Conservation (phyloP, 2,329 filamentous ascomycete species). For the Calonectria pseudoreteaudii region DNA sequence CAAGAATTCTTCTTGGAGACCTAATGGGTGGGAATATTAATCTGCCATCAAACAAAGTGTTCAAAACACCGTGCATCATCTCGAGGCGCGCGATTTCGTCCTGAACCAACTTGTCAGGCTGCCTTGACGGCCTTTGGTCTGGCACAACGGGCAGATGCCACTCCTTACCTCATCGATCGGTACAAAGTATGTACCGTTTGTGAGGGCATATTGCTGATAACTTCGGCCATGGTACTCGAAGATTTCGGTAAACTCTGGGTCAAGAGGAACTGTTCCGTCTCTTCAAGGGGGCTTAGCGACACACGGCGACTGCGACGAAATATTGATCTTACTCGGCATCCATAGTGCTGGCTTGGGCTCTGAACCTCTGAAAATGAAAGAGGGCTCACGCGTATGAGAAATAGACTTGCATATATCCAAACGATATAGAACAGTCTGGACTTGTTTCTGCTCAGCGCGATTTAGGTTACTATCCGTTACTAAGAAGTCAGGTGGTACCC, state of each 20-base stretch:
- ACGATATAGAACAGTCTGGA: constrained; percentile 28
- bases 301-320: constrained; percentile 14
- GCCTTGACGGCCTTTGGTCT: constrained; percentile 13
- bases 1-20: constrained; percentile 70
- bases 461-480: constrained; percentile 39
- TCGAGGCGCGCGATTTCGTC: constrained; percentile 76
- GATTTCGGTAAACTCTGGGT: constrained; percentile 69
- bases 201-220: constrained; percentile 75
- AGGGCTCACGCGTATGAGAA: constrained; percentile 19
- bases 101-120: constrained; percentile 54
- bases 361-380: constrained; percentile 13
- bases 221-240: constrained; percentile 71
- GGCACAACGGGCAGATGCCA: neutral
- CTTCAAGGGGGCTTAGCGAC: constrained; percentile 50
- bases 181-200: constrained; percentile 73
- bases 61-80: constrained; percentile 72
- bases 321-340: constrained; percentile 46
- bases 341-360: constrained; percentile 38
- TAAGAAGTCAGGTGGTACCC: constrained; percentile 47
- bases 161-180: constrained; percentile 76
- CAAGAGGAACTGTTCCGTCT: constrained; percentile 64
- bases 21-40: constrained; percentile 77
- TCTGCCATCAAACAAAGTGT: constrained; percentile 72
- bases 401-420: constrained; percentile 13
- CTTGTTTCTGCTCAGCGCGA: constrained; percentile 35